Conservation (phyloP, 768 basidiomycete species). For the Terana coerulea region DNA sequence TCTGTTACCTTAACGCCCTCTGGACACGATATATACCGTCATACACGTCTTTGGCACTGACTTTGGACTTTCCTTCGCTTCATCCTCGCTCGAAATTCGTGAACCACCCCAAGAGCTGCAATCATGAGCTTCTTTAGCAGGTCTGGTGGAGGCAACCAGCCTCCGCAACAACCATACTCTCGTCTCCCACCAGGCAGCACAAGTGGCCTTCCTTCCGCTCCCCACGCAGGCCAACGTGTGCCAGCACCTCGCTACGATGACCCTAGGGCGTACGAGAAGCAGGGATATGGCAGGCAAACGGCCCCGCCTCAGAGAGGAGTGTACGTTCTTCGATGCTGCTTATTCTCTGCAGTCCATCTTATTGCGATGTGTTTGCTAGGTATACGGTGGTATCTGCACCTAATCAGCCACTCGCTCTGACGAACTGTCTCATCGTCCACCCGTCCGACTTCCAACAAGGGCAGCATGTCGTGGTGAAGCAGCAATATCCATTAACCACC, state of each 20-base stretch:
- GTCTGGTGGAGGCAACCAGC: constrained; percentile 11
- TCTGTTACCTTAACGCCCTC: background rate
- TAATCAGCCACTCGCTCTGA: constrained; percentile 53
- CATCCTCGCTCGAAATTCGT: no score
- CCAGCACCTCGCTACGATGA: constrained; percentile 28
- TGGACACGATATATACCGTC: background rate
- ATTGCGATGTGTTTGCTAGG: constrained; percentile 14
- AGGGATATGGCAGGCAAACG: constrained; percentile 19
- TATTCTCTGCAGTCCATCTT: background rate
- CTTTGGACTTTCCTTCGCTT: no score
- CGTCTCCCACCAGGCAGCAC: constrained; percentile 37
- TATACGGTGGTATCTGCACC: constrained; percentile 24
- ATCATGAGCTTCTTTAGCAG: constrained; percentile 16
- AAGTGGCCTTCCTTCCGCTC: constrained; percentile 1
- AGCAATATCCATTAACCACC: constrained; percentile 65
- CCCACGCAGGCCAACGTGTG: constrained; percentile 18
- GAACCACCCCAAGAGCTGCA: no score
- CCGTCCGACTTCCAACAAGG: constrained; percentile 70
- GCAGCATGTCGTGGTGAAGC: constrained; percentile 75
- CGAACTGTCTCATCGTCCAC: constrained; percentile 79
- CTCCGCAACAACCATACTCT: constrained; percentile 39
- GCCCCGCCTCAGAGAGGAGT: constrained; percentile 13
- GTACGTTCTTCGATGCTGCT: constrained; percentile 16
- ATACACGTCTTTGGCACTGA: no score
- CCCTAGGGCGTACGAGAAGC: constrained; percentile 27